phyloP scores from a whole-genome alignment of 2,329 filamentous ascomycete species.

The Ophiostoma sp. region DNA sequence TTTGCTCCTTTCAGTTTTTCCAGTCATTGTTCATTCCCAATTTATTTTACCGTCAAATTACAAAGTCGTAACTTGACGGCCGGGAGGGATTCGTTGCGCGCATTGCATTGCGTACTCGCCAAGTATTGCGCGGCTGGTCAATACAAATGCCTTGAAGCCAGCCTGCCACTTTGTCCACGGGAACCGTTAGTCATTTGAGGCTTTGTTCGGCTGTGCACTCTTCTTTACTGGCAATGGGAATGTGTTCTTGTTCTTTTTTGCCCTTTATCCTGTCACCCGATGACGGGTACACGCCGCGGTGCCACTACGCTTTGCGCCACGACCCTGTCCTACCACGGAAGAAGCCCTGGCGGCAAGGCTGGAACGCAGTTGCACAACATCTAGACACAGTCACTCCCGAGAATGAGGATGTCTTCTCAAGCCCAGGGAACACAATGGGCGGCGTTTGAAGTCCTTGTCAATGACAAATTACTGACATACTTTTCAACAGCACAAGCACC shows the following conservation, averaged over 20 bases:
- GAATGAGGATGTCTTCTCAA: constrained; percentile 23
- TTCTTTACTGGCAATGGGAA: not conserved
- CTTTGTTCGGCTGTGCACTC: not conserved
- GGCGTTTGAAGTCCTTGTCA: not conserved
- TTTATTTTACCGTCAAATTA: not conserved
- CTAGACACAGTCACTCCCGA: constrained; percentile 18
- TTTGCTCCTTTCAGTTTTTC: not conserved
- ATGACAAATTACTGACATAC: not conserved
- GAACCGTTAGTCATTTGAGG: not conserved
- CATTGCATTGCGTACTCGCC: not conserved
- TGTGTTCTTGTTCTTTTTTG: not conserved
- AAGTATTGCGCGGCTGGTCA: not conserved
- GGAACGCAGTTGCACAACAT: constrained; percentile 22
- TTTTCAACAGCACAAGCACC: constrained; percentile 41
- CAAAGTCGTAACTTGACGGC: not conserved
- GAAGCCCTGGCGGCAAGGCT: constrained; percentile 19
- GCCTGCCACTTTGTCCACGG: not conserved
- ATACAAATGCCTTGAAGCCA: not conserved
- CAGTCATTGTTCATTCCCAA: not conserved
- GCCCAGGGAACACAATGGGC: not conserved
- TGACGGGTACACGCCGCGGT: constrained; percentile 12
- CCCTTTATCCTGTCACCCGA: constrained; percentile 10
- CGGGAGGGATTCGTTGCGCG: not conserved
- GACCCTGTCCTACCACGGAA: constrained; percentile 12
- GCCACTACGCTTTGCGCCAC: constrained; percentile 19